Evolutionary conservation across 352 stramenopile genomes (phyloP), one percentile per base, ranked within the genome.

Genomic region (Saprolegnia parasitica): DNA sequence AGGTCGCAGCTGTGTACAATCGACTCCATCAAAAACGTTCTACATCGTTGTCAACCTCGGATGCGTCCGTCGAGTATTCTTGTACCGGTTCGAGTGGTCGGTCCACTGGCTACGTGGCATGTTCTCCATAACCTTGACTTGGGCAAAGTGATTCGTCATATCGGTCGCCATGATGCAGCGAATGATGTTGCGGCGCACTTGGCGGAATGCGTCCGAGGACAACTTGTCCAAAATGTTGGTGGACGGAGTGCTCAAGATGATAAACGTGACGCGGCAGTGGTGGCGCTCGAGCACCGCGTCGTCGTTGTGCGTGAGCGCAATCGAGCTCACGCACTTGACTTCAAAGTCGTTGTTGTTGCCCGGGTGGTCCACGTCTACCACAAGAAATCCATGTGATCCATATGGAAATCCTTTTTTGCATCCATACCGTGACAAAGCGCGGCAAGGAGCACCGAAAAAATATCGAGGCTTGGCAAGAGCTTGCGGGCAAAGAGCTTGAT

Each of bases 311-410:
- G 80, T 88, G 40, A 92, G 76, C 21, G 87, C 86, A 29, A 95
- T 79, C 29, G 87, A 78, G 29, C 81, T 91, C 10, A 80, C 72
- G 5, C 78, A 75, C 42, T 90, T 89, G 21, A 91, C 72, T 67
- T 95, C 80, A 70, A 95, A 95, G 68, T 86, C 81, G 73, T 95
- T 95, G 47, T 83, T 92, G 65, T 89, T 86, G 4, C 84, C 86
- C 9, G 86, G 83, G 46, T 95, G 87, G 58, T 91, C 86, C 29
- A 95, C 75, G 57, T 95, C 85, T 79, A 49, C 4, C 29, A 23
- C 49, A 39, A 40, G 20, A 66, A 29, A n/a, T 60, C 42, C 42
- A 49, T 49, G 10, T 3, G 10, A 49, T 49, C 42, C 42, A 49
- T 24, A 60, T 16, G 13, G 3, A 35, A 60, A 26, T 60, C 11